Evolutionary conservation across 257 asterid genomes (phyloP).

Genomic region (Solanum virginianum): DNA sequence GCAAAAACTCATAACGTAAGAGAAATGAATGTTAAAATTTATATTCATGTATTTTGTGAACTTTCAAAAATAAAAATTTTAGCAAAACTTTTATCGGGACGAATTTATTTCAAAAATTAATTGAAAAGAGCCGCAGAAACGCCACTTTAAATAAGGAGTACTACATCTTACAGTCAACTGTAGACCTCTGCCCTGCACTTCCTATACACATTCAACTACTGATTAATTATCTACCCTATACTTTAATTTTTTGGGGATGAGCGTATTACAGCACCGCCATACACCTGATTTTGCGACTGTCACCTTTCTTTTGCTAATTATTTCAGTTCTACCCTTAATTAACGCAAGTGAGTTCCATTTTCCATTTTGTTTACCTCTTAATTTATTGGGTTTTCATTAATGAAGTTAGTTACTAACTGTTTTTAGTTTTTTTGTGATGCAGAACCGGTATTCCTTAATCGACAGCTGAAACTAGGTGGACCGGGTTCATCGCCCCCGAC

Average conservation of each 20-base stretch:
- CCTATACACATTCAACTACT: neutral
- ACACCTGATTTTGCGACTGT: neutral
- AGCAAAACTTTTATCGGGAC: too few relatives aligned
- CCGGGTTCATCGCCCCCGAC: conserved; percentile 2
- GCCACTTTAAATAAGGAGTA: too few relatives aligned
- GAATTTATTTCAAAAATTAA: too few relatives aligned
- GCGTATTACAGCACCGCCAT: neutral
- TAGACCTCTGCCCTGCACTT: neutral
- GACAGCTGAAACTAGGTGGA: neutral
- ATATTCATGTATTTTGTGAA: too few relatives aligned
- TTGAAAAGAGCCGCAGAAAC: too few relatives aligned
- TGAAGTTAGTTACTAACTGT: neutral
- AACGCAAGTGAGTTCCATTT: neutral
- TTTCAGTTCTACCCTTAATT: neutral
- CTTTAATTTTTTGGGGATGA: neutral
- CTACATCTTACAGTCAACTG: too few relatives aligned
- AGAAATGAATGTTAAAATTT: too few relatives aligned
- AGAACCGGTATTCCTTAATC: neutral
- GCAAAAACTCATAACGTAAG: too few relatives aligned
- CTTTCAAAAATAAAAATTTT: too few relatives aligned
- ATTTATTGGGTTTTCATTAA: neutral
- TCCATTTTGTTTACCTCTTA: neutral
- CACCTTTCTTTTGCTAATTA: neutral
- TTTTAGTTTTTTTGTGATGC: neutral
- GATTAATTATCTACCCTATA: neutral